Base-by-base conservation (phyloP, 345 rosid species). In the Isatis tinctoria region DNA sequence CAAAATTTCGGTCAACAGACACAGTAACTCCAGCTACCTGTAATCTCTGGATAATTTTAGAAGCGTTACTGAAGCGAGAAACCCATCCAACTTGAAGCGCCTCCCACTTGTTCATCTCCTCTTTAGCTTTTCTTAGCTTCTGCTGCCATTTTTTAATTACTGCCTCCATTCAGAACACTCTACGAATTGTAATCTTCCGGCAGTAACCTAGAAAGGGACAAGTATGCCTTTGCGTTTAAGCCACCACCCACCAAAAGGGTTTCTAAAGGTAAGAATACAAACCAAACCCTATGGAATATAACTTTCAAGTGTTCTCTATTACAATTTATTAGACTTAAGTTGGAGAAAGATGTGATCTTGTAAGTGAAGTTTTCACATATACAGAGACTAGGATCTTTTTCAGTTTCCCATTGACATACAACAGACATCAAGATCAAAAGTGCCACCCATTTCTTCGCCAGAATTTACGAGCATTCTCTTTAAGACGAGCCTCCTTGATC, bases 381-480 rank as follows among this genome's bases (percentile, higher is more conserved):
- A 41, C 57, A 49, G 40, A 20, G 37, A 49, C 62, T 32, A 30
- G 4, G 27, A 64, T 73, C 10, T 27, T 27, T 17, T 14, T 51
- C 16, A 22, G 18, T 47, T 27, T 30, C 61, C 41, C 35, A 27
- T 5, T 67, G 67, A 62, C 45, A 44, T 8, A 58, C 57, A 65
- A 49, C 4, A 22, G 37, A n/a, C 60, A 65, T 56, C 16, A 56
- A 28, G 18, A 65, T 91, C 83, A 94, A 82, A 91, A 90, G 79
- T 90, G 96, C 97, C 98, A 94, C 22, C 98, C 98, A 35, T 87
- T 94, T 60, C 91, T 28, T 48, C 90, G 88, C 95, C 96, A 91
- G 80, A 43, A 84, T 79, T 77, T 87, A 37, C 83, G 79, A 41
- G 95, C 90, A 83, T 90, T 91, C 26, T 88, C 95, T 74, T 62